phyloP scores from a whole-genome alignment of 495 filamentous ascomycete species.

The Aspergillus bridgeri region DNA sequence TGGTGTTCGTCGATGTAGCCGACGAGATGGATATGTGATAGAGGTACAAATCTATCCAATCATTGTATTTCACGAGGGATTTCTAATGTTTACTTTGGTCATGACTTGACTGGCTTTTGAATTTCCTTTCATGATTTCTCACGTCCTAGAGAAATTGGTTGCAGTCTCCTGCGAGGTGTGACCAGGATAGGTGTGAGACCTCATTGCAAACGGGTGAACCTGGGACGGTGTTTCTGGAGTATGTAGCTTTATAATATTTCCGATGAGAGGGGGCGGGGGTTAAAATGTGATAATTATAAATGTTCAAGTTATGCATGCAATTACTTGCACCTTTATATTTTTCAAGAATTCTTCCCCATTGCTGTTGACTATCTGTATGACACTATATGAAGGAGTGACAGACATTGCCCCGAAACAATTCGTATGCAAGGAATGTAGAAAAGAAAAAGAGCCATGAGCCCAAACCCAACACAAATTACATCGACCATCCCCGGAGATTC shows the following conservation, averaged over 20 bases:
- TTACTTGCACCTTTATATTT: no score
- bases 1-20: conserved; percentile 74
- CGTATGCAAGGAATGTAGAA: background rate
- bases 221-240: conserved; percentile 16
- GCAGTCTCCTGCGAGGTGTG: no score
- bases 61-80: conserved; percentile 7
- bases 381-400: background rate
- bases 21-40: conserved; percentile 50
- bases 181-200: conserved; percentile 8
- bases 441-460: background rate
- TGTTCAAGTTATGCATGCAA: background rate
- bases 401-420: background rate
- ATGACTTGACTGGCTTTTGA: conserved; percentile 1
- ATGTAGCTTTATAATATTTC: background rate
- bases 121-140: background rate
- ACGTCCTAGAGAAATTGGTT: background rate
- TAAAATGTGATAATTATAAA: background rate
- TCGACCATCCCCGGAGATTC: no score
- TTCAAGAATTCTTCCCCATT: background rate
- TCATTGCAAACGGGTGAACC: conserved; percentile 4
- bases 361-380: background rate
- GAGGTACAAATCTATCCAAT: conserved; percentile 2
- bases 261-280: background rate
- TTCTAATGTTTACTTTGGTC: conserved; percentile 9
- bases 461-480: no score